Base-by-base conservation (phyloP, 345 rosid species). In the Nasturtium officinale region DNA sequence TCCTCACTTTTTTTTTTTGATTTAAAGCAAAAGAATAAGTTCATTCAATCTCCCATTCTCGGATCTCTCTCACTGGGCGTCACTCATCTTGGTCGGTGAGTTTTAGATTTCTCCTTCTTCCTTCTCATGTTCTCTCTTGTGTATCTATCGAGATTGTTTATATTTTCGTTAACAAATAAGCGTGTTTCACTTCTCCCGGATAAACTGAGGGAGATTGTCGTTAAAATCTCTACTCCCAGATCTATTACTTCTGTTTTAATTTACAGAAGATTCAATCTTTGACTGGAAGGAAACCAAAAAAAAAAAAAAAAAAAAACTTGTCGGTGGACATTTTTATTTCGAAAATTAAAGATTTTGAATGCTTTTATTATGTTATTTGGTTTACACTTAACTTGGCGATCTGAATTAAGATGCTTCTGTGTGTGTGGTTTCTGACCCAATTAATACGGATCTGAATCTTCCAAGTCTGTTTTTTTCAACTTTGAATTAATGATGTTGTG, bases 371-470 rank as follows among this genome's bases (percentile, higher is more conserved):
- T 52, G 48, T 75, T 68, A 37, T 61, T 69, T 69, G 66, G 52
- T 76, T 61, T 76, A 29, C 60, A 69, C 71, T 76, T 63, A 61
- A 69, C 60, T 61, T 33, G 4, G 1, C 30, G 32, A 7, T 75
- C 46, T 67, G 67, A 28, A 20, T 75, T 48, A 61, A 60, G 37
- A 9, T 75, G 63, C 79, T 75, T 25, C 0, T 40, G 46, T 38
- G 2, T 18, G 46, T 58, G 35, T 60, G 28, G 79, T 62, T 69
- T 62, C 53, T 46, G 35, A 57, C 67, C 72, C 47, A 71, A 56
- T 5, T 6, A 63, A 71, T 47, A 29, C 72, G 56, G 80, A 77
- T 77, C 80, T 70, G 67, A 29, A n/a, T 33, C 51, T 68, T 18
- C 30, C 26, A 37, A 37, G 51, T 3, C 50, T 54, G 45, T 45